Conservation (phyloP, 1,284 basidiomycete genomes). For the Porodaedalea pini region DNA sequence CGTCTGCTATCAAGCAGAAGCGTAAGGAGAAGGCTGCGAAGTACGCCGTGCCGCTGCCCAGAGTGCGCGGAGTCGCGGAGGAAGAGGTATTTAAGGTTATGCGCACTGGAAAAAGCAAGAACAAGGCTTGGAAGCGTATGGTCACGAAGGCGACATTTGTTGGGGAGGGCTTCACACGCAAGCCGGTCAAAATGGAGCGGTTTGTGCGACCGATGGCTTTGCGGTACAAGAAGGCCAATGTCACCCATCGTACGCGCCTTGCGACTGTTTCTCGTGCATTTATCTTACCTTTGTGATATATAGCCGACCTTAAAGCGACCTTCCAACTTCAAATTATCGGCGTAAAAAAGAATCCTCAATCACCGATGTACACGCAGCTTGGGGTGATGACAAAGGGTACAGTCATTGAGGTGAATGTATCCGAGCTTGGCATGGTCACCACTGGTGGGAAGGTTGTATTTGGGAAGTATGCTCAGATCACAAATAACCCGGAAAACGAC, state of each 20-base stretch:
- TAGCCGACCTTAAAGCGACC: slow-evolving; percentile 95
- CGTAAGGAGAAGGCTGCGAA: slow-evolving; percentile 99
- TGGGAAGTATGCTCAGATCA: slow-evolving; percentile 94
- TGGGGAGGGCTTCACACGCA: slow-evolving; percentile 96
- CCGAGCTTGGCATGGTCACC: slow-evolving; percentile 97
- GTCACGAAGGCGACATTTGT: slow-evolving; percentile 99
- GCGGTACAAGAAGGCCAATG: slow-evolving; percentile 97
- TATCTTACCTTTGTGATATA: slow-evolving; percentile 15
- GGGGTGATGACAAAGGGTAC: slow-evolving; percentile 99
- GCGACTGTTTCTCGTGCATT: slow-evolving; percentile 4
- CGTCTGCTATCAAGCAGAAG: slow-evolving; percentile 97
- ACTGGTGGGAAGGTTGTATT: slow-evolving; percentile 93
- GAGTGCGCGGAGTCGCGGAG: slow-evolving; percentile 97
- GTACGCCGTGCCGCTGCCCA: slow-evolving; percentile 94
- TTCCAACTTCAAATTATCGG: slow-evolving; percentile 98
- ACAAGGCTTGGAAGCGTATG: slow-evolving; percentile 99
- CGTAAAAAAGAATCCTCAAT: slow-evolving; percentile 99
- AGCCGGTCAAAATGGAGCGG: slow-evolving; percentile 98
- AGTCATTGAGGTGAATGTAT: slow-evolving; percentile 97
- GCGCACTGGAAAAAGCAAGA: slow-evolving; percentile 96
- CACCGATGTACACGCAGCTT: slow-evolving; percentile 93
- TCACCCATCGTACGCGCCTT: slow-evolving; percentile 85
- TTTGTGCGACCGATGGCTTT: slow-evolving; percentile 98
- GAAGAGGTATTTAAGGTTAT: slow-evolving; percentile 99
- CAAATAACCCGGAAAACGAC: slow-evolving; percentile 95